Conservation (phyloP, 1,284 basidiomycete genomes). For the Entoloma clypeatum region DNA sequence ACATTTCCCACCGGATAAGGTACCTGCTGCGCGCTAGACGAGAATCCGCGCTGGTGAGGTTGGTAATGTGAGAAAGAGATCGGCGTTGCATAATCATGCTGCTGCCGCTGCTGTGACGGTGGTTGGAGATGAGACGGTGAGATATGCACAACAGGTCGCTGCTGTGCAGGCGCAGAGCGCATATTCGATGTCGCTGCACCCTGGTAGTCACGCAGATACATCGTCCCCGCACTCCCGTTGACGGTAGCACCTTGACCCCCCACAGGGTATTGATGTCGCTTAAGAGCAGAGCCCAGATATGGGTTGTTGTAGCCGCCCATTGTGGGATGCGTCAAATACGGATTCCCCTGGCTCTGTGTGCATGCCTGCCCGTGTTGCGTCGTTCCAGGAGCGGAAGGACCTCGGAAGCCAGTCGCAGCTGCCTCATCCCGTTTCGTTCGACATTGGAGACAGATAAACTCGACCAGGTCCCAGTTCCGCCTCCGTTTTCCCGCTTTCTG, state of each 20-base stretch:
- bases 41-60: constrained; percentile 43
- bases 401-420: background rate
- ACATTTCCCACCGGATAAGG: constrained; percentile 15
- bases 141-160: too few species aligned
- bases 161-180: constrained; percentile 5
- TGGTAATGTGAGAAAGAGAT: constrained; percentile 51
- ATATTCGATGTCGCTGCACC: too few species aligned
- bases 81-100: constrained; percentile 16
- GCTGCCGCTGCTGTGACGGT: constrained; percentile 19
- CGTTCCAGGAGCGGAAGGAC: background rate
- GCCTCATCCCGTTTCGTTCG: constrained; percentile 17
- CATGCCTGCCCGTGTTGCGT: constrained; percentile 4
- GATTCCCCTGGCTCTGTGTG: constrained; percentile 9
- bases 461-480: constrained; percentile 70
- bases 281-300: constrained; percentile 5
- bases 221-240: too few species aligned
- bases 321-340: constrained; percentile 13
- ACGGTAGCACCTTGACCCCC: too few species aligned
- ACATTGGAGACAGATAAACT: constrained; percentile 60
- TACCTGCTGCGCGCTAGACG: constrained; percentile 16
- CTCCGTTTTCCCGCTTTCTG: constrained; percentile 49
- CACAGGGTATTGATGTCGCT: too few species aligned
- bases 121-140: constrained; percentile 10
- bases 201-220: too few species aligned
- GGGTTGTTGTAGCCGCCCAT: constrained; percentile 1